phyloP scores from a whole-genome alignment of 176 grass and related monocot species.

The Tillandsia fasciculata region DNA sequence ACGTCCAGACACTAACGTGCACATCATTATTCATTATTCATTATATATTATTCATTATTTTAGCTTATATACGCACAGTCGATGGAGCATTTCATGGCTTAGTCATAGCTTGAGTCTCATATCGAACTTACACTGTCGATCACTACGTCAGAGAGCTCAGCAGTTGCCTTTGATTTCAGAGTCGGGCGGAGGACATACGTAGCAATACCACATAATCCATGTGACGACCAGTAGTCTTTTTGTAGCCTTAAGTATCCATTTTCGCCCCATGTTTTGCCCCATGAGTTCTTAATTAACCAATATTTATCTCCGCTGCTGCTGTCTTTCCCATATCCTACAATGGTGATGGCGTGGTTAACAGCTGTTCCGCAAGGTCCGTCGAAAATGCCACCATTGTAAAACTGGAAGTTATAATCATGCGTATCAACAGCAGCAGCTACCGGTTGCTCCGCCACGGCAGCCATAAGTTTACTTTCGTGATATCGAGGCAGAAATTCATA shows the following conservation, averaged over 20 bases:
- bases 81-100: too few relatives aligned
- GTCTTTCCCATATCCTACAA: constrained; percentile 36
- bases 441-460: constrained; percentile 35
- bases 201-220: constrained; percentile 33
- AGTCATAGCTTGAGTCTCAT: too few relatives aligned
- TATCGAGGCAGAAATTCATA: neutral
- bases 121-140: too few relatives aligned
- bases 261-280: constrained; percentile 39
- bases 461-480: constrained; percentile 14
- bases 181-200: constrained; percentile 26
- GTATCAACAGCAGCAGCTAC: constrained; percentile 33
- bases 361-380: constrained; percentile 13
- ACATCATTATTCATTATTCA: too few relatives aligned
- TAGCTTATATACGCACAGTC: too few relatives aligned
- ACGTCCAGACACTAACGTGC: too few relatives aligned
- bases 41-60: too few relatives aligned
- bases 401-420: constrained; percentile 13
- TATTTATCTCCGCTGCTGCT: constrained; percentile 17
- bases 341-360: constrained; percentile 33
- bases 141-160: too few relatives aligned
- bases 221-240: constrained; percentile 15
- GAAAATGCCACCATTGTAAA: constrained; percentile 39
- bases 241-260: constrained; percentile 28
- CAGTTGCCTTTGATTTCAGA: neutral
- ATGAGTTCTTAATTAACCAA: constrained; percentile 49